Conservation (phyloP, 192 early-diverging fungal species). For the Gonapodya sp. region DNA sequence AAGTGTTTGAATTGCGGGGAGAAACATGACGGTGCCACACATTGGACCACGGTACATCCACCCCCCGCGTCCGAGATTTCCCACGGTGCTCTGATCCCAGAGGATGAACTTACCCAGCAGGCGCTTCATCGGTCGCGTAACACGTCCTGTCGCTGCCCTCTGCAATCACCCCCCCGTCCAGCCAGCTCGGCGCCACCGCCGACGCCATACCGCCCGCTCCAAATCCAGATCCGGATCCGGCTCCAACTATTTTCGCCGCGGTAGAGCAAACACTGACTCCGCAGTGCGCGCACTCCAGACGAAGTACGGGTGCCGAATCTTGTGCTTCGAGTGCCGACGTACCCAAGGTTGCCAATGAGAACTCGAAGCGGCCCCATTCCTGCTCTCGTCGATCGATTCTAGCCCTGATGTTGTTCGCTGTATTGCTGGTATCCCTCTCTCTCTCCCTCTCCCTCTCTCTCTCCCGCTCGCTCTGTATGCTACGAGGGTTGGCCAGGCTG, state of each 20-base stretch:
- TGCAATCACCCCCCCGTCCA: not conserved
- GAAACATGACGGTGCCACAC: not conserved
- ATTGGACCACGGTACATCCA: not conserved
- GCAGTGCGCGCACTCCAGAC: not conserved
- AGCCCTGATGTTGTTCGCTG: not conserved
- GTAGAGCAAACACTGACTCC: not conserved
- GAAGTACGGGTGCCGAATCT: not conserved
- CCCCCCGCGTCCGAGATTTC: not conserved
- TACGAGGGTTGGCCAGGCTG: too few species aligned
- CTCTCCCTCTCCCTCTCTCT: not conserved
- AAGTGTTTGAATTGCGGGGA: not conserved
- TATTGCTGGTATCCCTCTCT: not conserved
- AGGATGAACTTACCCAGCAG: not conserved
- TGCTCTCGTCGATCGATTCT: not conserved
- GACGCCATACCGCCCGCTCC: not conserved
- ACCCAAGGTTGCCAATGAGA: not conserved
- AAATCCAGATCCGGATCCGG: not conserved
- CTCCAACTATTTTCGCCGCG: too few species aligned
- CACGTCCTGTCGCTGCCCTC: not conserved
- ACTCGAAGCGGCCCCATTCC: not conserved
- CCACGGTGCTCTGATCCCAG: not conserved
- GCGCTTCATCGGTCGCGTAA: not conserved
- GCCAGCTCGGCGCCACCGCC: not conserved
- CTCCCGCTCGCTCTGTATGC: not conserved
- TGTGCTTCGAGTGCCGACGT: not conserved